A percentile compares a stretch with the other conserved stretches of the same genome.
These are phyloP conservation scores for Saksenaea vasiformis DNA, from an alignment of 371 early-diverging fungal genomes.

Conservation along the genomic window DNA sequence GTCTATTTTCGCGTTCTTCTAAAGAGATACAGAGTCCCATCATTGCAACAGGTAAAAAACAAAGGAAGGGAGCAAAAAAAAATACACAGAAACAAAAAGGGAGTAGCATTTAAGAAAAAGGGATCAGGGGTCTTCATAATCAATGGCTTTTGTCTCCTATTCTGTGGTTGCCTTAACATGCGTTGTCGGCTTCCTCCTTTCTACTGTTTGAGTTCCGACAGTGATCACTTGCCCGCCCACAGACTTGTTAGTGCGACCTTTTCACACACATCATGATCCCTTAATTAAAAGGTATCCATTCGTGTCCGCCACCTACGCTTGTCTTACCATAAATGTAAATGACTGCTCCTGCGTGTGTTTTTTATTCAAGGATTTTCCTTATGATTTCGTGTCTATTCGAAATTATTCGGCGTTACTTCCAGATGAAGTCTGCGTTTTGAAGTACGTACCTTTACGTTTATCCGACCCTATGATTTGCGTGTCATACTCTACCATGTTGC, in stretches of 20 bases:
- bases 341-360: too few species aligned
- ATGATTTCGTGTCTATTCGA: too few species aligned
- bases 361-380: too few species aligned
- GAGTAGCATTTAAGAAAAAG: not conserved
- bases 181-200: not conserved
- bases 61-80: slow-evolving; percentile 5
- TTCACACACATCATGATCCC: not conserved
- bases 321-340: too few species aligned
- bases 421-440: too few species aligned
- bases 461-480: too few species aligned
- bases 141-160: not conserved
- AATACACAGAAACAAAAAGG: slow-evolving; percentile 9
- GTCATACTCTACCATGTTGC: too few species aligned
- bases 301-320: too few species aligned
- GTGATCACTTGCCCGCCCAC: not conserved
- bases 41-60: slow-evolving; percentile 6
- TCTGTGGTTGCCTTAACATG: not conserved
- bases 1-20: slow-evolving; percentile 53
- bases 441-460: too few species aligned
- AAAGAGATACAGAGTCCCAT: slow-evolving; percentile 60
- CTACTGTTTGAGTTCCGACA: not conserved
- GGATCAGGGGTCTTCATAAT: slow-evolving; percentile 8
- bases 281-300: too few species aligned
- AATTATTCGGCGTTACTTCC: too few species aligned
- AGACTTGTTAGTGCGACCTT: not conserved